A percentile compares a stretch with the other conserved stretches of the same genome.
These are phyloP conservation scores for Apiospora arundinis DNA, from an alignment of 2,329 filamentous ascomycete species.

Conservation along the genomic window DNA sequence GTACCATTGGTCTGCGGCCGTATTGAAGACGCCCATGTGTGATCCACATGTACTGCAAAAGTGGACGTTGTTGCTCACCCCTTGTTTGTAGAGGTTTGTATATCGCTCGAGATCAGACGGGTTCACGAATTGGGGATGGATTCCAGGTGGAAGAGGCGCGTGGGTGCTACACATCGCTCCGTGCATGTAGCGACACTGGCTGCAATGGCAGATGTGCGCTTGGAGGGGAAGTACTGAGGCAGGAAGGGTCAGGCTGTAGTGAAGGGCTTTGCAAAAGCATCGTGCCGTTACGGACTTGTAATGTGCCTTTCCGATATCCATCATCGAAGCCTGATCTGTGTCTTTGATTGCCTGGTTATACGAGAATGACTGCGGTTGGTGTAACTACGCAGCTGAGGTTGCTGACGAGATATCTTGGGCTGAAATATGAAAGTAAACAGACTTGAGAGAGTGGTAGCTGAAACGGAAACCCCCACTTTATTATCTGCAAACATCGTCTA, in stretches of 20 bases:
- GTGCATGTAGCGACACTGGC: constrained; percentile 21
- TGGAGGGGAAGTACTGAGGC: constrained; percentile 17
- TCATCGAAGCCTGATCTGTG: not conserved
- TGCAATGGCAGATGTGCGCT: constrained; percentile 23
- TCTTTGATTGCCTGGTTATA: too few relatives aligned
- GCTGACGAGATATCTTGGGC: too few relatives aligned
- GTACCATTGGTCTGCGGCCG: constrained; percentile 16
- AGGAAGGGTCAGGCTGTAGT: constrained; percentile 19
- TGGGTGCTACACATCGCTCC: constrained; percentile 21
- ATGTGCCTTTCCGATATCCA: not conserved
- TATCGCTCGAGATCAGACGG: constrained; percentile 20
- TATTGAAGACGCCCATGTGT: constrained; percentile 23
- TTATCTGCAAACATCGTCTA: too few relatives aligned
- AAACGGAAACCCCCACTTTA: too few relatives aligned
- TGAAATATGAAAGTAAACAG: too few relatives aligned
- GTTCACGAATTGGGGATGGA: constrained; percentile 14
- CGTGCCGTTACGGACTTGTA: not conserved
- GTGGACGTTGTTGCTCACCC: not conserved
- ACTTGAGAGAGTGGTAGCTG: too few relatives aligned
- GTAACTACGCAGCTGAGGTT: too few relatives aligned
- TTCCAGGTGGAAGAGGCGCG: constrained; percentile 9
- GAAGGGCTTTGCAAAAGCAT: constrained; percentile 21
- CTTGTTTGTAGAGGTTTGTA: constrained; percentile 1
- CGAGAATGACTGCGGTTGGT: too few relatives aligned
- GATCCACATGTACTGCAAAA: constrained; percentile 24